Base-by-base conservation (phyloP, 208 protist genomes). In the Leishmania arabica region DNA sequence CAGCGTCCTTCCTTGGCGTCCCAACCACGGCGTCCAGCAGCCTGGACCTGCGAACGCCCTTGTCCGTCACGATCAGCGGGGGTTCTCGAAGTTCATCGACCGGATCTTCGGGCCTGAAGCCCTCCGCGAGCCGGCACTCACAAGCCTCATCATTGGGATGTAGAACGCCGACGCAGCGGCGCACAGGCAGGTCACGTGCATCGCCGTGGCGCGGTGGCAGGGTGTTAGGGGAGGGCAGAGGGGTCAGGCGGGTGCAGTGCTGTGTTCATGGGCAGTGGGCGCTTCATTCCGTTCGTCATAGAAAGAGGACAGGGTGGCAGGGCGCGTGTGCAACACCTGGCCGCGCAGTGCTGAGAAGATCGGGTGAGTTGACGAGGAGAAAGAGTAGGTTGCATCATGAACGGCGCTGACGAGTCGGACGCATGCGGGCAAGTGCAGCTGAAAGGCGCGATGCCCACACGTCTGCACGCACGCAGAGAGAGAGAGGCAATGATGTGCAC, bases 31-130 rank as follows among this genome's bases (percentile, higher is more conserved):
- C 45, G 76, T 94, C 90, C 21, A 94, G 79, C 83, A 96, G 80
- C 65, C 93, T 91, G 11, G 89, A 82, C 58, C 78, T 75, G 73
- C 69, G 75, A 72, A 94, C 94, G 71, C 88, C 91, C 83, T 90
- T 89, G 79, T 95, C 90, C 19, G 87, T 95, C 53, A 94, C 88
- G 60, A 95, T 86, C 45, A 96, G 88, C 45, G 7, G 13, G 92
- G 88, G 70, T 95, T 84, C 75, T 90, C 90, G 84, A 91, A 92
- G 53, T 83, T 82, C 64, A 93, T 54, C 7, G 89, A 87, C 76
- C 81, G 70, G 75, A 95, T 89, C 87, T 93, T 93, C 65, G 79
- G 83, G 34, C 84, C 74, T n/a, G 92, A 64, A 95, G 85, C 11
- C 90, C 90, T 77, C 90, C 90, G 42, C 45, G 45, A 7, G 45